Conservation (phyloP, 345 rosid species). For the Dipteronia dyeriana region DNA sequence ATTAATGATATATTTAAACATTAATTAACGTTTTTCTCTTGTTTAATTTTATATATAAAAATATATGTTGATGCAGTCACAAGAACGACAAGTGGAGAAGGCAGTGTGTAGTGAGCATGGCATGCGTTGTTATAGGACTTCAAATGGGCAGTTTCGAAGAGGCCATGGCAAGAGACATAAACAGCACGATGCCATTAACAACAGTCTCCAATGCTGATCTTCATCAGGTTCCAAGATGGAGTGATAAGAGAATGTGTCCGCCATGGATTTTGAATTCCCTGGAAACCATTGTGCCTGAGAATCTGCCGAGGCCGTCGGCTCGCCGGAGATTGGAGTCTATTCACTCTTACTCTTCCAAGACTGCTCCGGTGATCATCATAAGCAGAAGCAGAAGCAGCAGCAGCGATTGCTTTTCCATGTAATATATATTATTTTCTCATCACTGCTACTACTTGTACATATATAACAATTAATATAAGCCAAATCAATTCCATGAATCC, state of each 20-base stretch:
- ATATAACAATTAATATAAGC: background rate
- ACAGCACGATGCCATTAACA: background rate
- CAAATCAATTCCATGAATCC: background rate
- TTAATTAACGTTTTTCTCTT: background rate
- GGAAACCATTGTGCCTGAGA: constrained; percentile 44
- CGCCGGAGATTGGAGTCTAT: constrained; percentile 24
- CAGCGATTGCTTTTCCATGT: constrained; percentile 31
- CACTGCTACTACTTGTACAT: background rate
- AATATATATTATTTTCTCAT: background rate
- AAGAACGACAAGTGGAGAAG: constrained; percentile 4
- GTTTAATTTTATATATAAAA: too few species aligned
- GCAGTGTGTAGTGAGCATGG: background rate
- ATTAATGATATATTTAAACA: background rate
- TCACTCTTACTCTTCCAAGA: constrained; percentile 10
- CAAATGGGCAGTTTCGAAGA: background rate
- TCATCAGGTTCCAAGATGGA: constrained; percentile 29
- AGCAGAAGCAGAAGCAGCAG: background rate
- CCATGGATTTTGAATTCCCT: constrained; percentile 39
- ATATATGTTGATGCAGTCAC: background rate
- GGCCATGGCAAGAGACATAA: background rate
- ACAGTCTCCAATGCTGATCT: background rate
- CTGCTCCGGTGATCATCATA: constrained; percentile 1
- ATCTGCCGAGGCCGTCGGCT: constrained; percentile 42
- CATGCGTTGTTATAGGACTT: background rate
- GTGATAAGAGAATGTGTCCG: constrained; percentile 38